Evolutionary conservation across 495 filamentous ascomycete species (phyloP), one percentile per base, ranked within the genome.

Genomic region (Chaetomium tenue): DNA sequence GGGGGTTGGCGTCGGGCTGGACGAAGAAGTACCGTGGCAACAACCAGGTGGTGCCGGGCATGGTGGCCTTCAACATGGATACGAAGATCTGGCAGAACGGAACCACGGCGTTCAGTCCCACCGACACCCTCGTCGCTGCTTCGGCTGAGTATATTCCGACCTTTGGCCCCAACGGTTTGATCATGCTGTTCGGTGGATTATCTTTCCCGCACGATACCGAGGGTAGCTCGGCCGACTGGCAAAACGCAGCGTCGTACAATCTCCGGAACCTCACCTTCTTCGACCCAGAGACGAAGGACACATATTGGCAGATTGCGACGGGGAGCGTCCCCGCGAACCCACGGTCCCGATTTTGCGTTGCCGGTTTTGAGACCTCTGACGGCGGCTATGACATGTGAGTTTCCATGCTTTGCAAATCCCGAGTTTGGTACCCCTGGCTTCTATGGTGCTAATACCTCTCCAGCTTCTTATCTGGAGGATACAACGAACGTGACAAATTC

Each of bases 401-500:
- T 22, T 12, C 6, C 28, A 30, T 30, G 18, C 46, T 3, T 13
- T 18, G 6, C n/a, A n/a, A n/a, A n/a, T n/a, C n/a, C n/a, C 2
- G 12, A 25, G 22, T 2, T 15, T 18, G 20, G n/a, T 48, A 12
- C 18, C n/a, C 20, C n/a, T 30, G 3, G 18, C 37, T n/a, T 28
- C 18, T 4, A 5, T 16, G 39, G 3, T 3, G 18, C 60, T 66
- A 44, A 69, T 46, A 15, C 7, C 25, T 37, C 44, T 22, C 23
- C n/a, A 79, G 77, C 65, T 75, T 76, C 51, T 55, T 80, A 6
- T 75, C 70, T 22, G 77, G 76, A 33, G 76, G 77, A 20, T 40
- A 53, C 18, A 71, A 72, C 22, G 22, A 53, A 12, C 53, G 64
- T 2, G 53, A 58, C 22, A 61, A 63, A 5, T 61, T 37, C 15